Conservation (phyloP, 768 basidiomycete genomes). For the Infundibulicybe gibba region DNA sequence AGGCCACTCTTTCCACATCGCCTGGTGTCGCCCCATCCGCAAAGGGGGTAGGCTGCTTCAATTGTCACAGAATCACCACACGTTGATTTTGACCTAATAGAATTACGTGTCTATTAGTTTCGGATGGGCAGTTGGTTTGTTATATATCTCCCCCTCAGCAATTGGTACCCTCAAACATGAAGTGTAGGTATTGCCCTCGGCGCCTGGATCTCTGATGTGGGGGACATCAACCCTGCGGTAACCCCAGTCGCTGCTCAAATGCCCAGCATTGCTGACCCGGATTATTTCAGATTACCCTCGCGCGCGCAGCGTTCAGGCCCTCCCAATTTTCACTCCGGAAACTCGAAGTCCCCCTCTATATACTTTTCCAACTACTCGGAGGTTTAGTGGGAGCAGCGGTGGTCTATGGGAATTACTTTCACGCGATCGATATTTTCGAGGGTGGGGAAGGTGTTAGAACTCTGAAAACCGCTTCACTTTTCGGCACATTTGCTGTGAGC, state of each 20-base stretch:
- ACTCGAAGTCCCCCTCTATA: constrained; percentile 28
- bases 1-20: constrained; percentile 33
- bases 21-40: constrained; percentile 38
- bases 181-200: constrained; percentile 57
- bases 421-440: constrained; percentile 64
- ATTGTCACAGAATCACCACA: neutral
- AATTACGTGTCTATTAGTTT: constrained; percentile 44
- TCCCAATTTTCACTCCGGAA: constrained; percentile 67
- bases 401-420: constrained; percentile 65
- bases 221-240: constrained; percentile 74
- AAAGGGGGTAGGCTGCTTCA: constrained; percentile 48
- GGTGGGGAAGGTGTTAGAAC: constrained; percentile 55
- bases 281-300: constrained; percentile 55
- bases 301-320: constrained; percentile 60
- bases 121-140: constrained; percentile 61
- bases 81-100: constrained; percentile 19
- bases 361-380: constrained; percentile 63
- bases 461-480: constrained; percentile 50
- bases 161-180: too few species aligned
- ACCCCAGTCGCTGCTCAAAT: constrained; percentile 3
- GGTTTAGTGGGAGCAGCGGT: constrained; percentile 59
- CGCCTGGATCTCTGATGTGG: constrained; percentile 63
- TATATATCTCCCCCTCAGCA: too few species aligned
- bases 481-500: constrained; percentile 58
- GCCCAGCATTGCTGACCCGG: neutral